phyloP scores from a whole-genome alignment of 345 rosid genomes.

The Populus davidiana region DNA sequence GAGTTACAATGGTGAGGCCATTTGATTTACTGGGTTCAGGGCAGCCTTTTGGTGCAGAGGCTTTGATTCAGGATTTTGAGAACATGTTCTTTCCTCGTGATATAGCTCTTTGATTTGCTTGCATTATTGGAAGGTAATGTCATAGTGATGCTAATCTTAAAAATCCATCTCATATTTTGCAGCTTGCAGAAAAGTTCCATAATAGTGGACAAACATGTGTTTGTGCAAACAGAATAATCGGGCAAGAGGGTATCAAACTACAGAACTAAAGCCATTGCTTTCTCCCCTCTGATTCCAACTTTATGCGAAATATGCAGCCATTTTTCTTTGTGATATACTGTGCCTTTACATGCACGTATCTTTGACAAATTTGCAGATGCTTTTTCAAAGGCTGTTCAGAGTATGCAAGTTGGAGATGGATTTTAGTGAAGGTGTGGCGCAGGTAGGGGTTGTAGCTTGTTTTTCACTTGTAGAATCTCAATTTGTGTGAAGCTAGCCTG shows the following conservation, averaged over 20 bases:
- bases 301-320: neutral
- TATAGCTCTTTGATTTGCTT: neutral
- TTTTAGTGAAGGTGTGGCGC: constrained; percentile 69
- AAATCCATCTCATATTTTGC: constrained; percentile 25
- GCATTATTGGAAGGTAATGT: neutral
- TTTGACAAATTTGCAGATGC: constrained; percentile 86
- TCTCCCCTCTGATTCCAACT: neutral
- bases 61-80: neutral
- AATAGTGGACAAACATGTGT: constrained; percentile 98
- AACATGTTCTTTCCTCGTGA: neutral
- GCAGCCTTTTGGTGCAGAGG: neutral
- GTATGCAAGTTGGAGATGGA: constrained; percentile 92
- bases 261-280: neutral
- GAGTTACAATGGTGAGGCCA: neutral
- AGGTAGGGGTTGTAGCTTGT: constrained; percentile 38
- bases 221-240: constrained; percentile 84
- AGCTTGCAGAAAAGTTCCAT: constrained; percentile 95
- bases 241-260: constrained; percentile 77
- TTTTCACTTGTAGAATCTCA: neutral
- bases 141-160: neutral
- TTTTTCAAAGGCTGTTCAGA: constrained; percentile 80
- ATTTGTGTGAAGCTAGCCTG: neutral
- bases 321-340: neutral
- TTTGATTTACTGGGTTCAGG: neutral
- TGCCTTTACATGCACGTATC: constrained; percentile 54